Percentiles rank a stretch among this genome's conserved stretches.
These are phyloP conservation scores for Pseudotsuga menziesii DNA, from an alignment of 75 land plant species.

Conservation along the genomic window DNA sequence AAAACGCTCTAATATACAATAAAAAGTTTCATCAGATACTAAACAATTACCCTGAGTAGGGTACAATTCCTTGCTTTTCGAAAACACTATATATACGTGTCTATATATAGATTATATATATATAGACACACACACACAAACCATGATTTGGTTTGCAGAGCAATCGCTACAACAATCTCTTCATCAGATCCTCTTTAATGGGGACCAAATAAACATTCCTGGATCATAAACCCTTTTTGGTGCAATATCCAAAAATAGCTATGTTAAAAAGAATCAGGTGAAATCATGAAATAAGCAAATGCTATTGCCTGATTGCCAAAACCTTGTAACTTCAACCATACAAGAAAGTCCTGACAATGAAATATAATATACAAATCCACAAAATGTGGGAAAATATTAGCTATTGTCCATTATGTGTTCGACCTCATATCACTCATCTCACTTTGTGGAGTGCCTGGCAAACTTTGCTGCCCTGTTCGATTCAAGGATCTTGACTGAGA, in stretches of 20 bases:
- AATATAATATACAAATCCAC: slow-evolving; percentile 8
- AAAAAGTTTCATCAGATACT: background rate
- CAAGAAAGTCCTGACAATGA: slow-evolving; percentile 1
- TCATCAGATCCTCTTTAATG: background rate
- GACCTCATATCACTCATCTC: slow-evolving; percentile 49
- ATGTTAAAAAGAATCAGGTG: background rate
- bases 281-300: slow-evolving; percentile 6
- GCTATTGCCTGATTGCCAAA: background rate
- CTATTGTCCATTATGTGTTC: slow-evolving; percentile 17
- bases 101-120: too few relatives aligned
- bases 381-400: slow-evolving; percentile 3
- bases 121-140: background rate
- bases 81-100: background rate
- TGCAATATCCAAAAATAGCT: background rate
- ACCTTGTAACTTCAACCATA: slow-evolving; percentile 4
- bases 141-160: background rate
- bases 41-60: background rate
- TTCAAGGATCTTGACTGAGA: slow-evolving; percentile 38
- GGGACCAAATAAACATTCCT: background rate
- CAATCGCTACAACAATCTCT: slow-evolving; percentile 7
- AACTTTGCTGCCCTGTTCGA: slow-evolving; percentile 35
- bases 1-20: background rate
- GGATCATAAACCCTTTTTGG: background rate
- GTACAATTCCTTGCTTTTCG: background rate
- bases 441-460: slow-evolving; percentile 49